These are phyloP conservation scores for Metarhizium brunneum DNA, from an alignment of 2,329 filamentous ascomycete genomes.

Conservation along the genomic window DNA sequence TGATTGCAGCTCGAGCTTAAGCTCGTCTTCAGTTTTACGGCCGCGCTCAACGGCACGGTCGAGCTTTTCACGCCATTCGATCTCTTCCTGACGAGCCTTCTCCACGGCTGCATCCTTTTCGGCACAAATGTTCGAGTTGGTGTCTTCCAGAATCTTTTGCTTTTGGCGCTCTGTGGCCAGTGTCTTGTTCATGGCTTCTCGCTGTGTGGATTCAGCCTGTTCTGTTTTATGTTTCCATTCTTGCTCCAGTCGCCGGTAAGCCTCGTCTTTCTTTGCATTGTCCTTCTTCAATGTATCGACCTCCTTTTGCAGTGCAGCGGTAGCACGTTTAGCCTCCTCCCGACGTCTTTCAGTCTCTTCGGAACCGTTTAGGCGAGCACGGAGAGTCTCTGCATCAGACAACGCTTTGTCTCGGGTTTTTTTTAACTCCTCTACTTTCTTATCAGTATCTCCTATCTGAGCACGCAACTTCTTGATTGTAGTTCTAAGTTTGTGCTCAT, in stretches of 20 bases:
- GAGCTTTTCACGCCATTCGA: slow-evolving; percentile 63
- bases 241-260: slow-evolving; percentile 57
- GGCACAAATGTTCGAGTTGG: slow-evolving; percentile 56
- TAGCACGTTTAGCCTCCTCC: slow-evolving; percentile 41
- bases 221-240: slow-evolving; percentile 61
- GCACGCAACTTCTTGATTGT: slow-evolving; percentile 73
- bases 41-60: slow-evolving; percentile 64
- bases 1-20: slow-evolving; percentile 66
- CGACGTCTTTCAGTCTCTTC: slow-evolving; percentile 47
- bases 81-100: slow-evolving; percentile 58
- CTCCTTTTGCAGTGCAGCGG: slow-evolving; percentile 35
- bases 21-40: slow-evolving; percentile 61
- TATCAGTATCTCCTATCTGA: slow-evolving; percentile 58
- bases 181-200: slow-evolving; percentile 56
- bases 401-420: slow-evolving; percentile 50
- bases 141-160: slow-evolving; percentile 45
- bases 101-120: slow-evolving; percentile 71
- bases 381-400: slow-evolving; percentile 37
- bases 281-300: slow-evolving; percentile 35
- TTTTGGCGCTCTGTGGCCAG: slow-evolving; percentile 56
- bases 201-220: slow-evolving; percentile 54
- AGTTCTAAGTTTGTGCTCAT: slow-evolving; percentile 74
- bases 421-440: slow-evolving; percentile 49
- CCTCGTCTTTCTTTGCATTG: slow-evolving; percentile 50
- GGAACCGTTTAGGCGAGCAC: slow-evolving; percentile 37